A percentile compares a stretch with the other conserved stretches of the same genome.
Evolutionary conservation across 768 basidiomycete genomes (phyloP).

Genomic region (Kwoniella sp.): DNA sequence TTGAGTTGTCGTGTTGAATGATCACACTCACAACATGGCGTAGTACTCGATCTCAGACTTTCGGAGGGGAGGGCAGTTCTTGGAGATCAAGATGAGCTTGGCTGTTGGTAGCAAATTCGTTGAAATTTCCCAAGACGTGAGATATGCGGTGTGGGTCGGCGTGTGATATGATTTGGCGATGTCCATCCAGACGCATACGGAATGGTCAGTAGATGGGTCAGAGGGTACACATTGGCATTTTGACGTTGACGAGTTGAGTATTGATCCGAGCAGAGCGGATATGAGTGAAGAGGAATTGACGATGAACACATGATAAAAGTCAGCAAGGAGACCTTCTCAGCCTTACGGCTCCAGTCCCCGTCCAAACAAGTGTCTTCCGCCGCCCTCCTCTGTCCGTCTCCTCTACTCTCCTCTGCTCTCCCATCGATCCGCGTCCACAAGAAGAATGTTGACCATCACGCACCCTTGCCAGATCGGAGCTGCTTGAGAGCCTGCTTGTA

Average conservation of each 20-base stretch:
- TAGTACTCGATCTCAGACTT: conserved; percentile 99
- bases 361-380: not conserved
- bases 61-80: conserved; percentile 97
- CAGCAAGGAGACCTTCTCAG: conserved; percentile 97
- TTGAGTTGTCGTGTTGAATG: not conserved
- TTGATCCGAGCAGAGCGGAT: not conserved
- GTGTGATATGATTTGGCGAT: conserved; percentile 11
- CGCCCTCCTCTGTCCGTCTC: not conserved
- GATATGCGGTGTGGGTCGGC: not conserved
- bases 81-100: conserved; percentile 97
- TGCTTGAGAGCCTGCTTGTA: conserved; percentile 99
- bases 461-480: conserved; percentile 97
- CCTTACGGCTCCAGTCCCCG: conserved; percentile 59
- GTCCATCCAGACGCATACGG: conserved; percentile 25
- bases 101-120: conserved; percentile 61
- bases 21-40: conserved; percentile 75
- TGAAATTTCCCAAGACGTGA: conserved; percentile 2
- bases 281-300: conserved; percentile 16
- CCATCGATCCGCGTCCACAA: too few species aligned
- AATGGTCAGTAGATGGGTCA: conserved; percentile 18
- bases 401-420: not conserved
- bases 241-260: not conserved
- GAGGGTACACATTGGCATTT: not conserved
- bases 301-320: conserved; percentile 57
- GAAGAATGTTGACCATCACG: too few species aligned